These are phyloP conservation scores for Helminthosporium solani DNA, from an alignment of 2,329 filamentous ascomycete genomes.

Conservation along the genomic window DNA sequence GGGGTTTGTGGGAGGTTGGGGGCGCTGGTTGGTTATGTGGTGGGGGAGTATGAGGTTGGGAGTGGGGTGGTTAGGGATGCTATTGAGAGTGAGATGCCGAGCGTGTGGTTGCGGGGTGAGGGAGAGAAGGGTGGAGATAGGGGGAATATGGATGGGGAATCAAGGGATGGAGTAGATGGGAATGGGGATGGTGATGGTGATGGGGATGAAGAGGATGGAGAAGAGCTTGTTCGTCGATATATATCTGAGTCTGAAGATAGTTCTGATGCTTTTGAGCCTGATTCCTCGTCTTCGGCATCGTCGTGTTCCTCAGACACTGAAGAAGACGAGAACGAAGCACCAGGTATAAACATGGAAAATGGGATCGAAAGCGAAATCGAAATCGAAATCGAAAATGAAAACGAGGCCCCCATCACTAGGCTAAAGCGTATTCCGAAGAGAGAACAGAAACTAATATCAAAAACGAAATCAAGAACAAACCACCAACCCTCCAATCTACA, in stretches of 20 bases:
- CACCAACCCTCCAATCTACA: too few relatives aligned
- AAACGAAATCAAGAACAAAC: too few relatives aligned
- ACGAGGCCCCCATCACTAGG: too few relatives aligned
- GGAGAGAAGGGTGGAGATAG: neutral
- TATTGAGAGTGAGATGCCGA: neutral
- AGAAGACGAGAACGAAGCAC: neutral
- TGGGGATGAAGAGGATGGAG: neutral
- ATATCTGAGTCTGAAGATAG: neutral
- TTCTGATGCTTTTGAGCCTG: neutral
- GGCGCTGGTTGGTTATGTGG: neutral
- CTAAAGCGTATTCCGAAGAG: too few relatives aligned
- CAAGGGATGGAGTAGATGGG: neutral
- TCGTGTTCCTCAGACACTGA: too few relatives aligned
- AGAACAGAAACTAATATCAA: too few relatives aligned
- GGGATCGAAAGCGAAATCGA: neutral
- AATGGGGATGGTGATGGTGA: neutral
- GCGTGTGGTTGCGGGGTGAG: neutral
- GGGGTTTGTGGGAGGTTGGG: neutral
- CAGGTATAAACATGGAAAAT: neutral
- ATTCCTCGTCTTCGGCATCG: neutral
- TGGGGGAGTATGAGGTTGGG: conserved; percentile 2
- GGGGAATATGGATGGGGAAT: neutral
- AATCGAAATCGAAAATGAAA: neutral
- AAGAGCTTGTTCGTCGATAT: neutral
- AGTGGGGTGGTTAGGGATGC: conserved; percentile 1